Evolutionary conservation across 2,329 filamentous ascomycete species (phyloP).

Genomic region (Botryotinia convoluta): DNA sequence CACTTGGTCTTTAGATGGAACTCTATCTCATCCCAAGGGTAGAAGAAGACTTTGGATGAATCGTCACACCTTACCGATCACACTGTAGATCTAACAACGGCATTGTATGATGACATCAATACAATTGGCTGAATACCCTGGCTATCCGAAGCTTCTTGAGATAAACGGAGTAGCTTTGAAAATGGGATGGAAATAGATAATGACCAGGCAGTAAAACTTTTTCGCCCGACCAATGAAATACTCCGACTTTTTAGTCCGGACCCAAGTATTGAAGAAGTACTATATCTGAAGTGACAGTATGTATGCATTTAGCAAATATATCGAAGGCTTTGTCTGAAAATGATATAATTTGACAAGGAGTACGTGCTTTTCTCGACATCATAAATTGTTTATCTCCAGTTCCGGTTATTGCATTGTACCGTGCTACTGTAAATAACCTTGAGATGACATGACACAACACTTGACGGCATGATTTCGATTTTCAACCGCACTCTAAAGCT

Average conservation of each 20-base stretch:
- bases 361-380: constrained; percentile 3
- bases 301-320: constrained; percentile 5
- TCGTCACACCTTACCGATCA: constrained; percentile 4
- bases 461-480: constrained; percentile 15
- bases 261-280: background rate
- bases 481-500: constrained; percentile 11
- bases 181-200: background rate
- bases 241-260: background rate
- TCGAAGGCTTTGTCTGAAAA: background rate
- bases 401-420: constrained; percentile 13
- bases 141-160: background rate
- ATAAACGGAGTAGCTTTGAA: background rate
- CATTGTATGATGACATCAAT: background rate
- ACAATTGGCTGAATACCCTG: background rate
- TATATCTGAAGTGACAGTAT: constrained; percentile 11
- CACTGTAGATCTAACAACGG: constrained; percentile 19
- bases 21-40: constrained; percentile 12
- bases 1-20: constrained; percentile 19
- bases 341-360: constrained; percentile 6
- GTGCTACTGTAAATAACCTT: constrained; percentile 16
- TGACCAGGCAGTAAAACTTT: background rate
- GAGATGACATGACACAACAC: constrained; percentile 19
- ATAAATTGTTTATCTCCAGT: constrained; percentile 15
- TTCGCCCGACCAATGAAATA: constrained; percentile 7
- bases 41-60: constrained; percentile 17